Evolutionary conservation across 192 early-diverging fungal genomes (phyloP), one percentile per base, ranked within the genome.

Genomic region (Linnemannia schmuckeri): DNA sequence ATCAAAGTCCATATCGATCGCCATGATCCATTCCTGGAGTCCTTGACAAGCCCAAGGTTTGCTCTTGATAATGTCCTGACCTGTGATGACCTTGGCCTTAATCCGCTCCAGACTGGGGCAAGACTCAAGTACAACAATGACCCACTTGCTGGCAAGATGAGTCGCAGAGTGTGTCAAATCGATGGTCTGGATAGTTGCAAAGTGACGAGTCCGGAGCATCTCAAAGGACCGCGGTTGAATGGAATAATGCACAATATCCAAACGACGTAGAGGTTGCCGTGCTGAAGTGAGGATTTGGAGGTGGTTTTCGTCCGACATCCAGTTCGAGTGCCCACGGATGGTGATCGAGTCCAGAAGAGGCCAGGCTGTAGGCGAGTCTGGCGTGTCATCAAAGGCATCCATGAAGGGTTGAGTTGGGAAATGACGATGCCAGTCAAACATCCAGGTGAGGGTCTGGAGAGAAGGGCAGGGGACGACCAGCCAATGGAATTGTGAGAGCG

Each of bases 1-100:
- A 33, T 66, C 61, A 52, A 75, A 75, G 13, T 38, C 72, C 79
- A 75, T 81, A 15, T 81, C 63, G 38, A 81, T 81, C 18, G 69
- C 66, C 0, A 81, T 72, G 57, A 8, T 38, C 63, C 17, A 81
- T 49, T 37, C 42, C 17, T 54, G 33, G 1, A 81, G 46, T 22
- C 79, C 73, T 6, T 22, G 41, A 40, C 79, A 81, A 22, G 74
- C 63, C 72, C 72, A 81, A 5, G 79, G 79, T 33, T 41, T 44
- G 3, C 38, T 18, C n/a, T 47, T 44, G 20, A 69, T 24, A 7
- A 81, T 68, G 30, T 81, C 72, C n/a, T 49, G 72, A 33, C 42
- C 73, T 1, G 3, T 41, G 2, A 81, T 15, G 12, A 40, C 8
- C 6, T 68, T 52, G 22, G 44, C 79, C 41, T 46, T 47, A n/a